phyloP scores from a whole-genome alignment of 169 alveolate genomes.

The Plasmodium malariae region DNA sequence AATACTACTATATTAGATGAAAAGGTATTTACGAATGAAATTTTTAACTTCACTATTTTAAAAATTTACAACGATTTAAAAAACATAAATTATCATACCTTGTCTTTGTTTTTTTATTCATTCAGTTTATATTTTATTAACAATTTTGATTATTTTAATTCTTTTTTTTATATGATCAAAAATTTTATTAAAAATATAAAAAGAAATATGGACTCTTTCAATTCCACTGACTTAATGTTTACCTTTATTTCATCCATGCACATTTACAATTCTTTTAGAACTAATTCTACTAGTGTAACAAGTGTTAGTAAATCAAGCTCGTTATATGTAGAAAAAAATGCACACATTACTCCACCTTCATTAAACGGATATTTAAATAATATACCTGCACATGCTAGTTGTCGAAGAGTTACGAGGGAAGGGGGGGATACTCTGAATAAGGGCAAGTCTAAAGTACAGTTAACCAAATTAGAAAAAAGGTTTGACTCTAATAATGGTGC shows the following conservation, averaged over 20 bases:
- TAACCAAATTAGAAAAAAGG: too few species aligned
- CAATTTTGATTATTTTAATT: slow-evolving; percentile 29
- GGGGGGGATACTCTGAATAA: too few species aligned
- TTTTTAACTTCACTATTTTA: slow-evolving; percentile 40
- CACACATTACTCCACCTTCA: too few species aligned
- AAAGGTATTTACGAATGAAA: slow-evolving; percentile 46
- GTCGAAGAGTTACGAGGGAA: too few species aligned
- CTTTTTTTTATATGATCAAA: slow-evolving; percentile 53
- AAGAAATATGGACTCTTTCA: slow-evolving; percentile 30
- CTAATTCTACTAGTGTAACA: neutral
- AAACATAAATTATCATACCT: slow-evolving; percentile 50
- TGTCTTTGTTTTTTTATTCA: slow-evolving; percentile 71
- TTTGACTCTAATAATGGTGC: too few species aligned
- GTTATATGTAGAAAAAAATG: too few species aligned
- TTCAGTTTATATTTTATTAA: slow-evolving; percentile 59
- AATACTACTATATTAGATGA: slow-evolving; percentile 9
- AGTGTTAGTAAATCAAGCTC: too few species aligned
- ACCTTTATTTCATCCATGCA: slow-evolving; percentile 41
- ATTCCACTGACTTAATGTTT: slow-evolving; percentile 73
- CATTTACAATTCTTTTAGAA: neutral
- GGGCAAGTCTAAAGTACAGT: too few species aligned
- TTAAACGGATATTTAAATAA: too few species aligned
- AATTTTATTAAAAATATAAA: slow-evolving; percentile 49
- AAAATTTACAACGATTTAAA: slow-evolving; percentile 52
- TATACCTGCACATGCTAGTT: too few species aligned